A percentile compares a stretch with the other conserved stretches of the same genome.
These are phyloP conservation scores for Schizochytrium sp. DNA, from an alignment of 108 stramenopile species.

Conservation along the genomic window DNA sequence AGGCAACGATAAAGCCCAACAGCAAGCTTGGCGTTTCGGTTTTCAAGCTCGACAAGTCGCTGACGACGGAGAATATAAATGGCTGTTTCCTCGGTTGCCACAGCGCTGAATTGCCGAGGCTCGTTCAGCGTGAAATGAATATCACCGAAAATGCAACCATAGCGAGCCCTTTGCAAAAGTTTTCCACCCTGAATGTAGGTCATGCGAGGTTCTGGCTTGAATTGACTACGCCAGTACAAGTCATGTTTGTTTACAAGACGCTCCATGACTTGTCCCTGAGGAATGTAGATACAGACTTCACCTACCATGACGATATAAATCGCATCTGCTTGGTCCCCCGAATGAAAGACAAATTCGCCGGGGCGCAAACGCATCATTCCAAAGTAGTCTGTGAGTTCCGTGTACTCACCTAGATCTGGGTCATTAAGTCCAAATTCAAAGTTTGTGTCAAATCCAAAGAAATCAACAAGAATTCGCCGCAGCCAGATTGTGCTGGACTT, in stretches of 20 bases:
- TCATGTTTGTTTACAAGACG: slow-evolving; percentile 44
- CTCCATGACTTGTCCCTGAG: slow-evolving; percentile 15
- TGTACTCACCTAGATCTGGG: slow-evolving; percentile 47
- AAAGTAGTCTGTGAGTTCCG: slow-evolving; percentile 44
- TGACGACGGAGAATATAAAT: slow-evolving; percentile 11
- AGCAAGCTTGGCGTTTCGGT: background rate
- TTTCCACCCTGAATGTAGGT: slow-evolving; percentile 23
- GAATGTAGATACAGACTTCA: slow-evolving; percentile 13
- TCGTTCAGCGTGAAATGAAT: slow-evolving; percentile 51
- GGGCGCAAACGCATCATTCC: slow-evolving; percentile 42
- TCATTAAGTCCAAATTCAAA: slow-evolving; percentile 22
- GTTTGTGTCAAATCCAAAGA: slow-evolving; percentile 40
- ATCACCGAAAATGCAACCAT: slow-evolving; percentile 59
- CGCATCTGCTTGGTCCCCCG: slow-evolving; percentile 18
- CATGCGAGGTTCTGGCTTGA: slow-evolving; percentile 28
- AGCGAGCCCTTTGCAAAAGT: slow-evolving; percentile 33
- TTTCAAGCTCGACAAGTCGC: slow-evolving; percentile 37
- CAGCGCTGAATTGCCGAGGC: slow-evolving; percentile 37
- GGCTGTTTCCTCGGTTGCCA: slow-evolving; percentile 35
- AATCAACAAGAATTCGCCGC: slow-evolving; percentile 51
- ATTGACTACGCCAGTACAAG: background rate
- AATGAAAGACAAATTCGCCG: slow-evolving; percentile 23
- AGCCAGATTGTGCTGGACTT: slow-evolving; percentile 23
- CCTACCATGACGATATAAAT: slow-evolving; percentile 21
- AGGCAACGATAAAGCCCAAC: slow-evolving; percentile 33